These are phyloP conservation scores for Kurtzmaniella fragi DNA, from an alignment of 805 yeast species.

Conservation along the genomic window DNA sequence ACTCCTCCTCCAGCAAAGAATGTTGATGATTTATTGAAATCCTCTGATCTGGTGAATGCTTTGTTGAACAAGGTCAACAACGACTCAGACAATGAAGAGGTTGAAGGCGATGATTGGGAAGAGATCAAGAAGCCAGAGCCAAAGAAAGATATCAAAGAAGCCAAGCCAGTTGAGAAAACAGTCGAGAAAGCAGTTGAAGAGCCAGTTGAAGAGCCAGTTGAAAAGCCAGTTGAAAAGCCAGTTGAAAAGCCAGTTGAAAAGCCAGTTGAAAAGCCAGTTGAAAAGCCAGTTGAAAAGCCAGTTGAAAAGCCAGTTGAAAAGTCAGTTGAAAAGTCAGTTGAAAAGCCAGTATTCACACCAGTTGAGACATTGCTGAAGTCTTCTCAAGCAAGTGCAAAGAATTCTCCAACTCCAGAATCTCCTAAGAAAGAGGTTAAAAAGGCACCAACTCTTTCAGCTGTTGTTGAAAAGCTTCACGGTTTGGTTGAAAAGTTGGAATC, in stretches of 20 bases:
- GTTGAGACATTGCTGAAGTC: slow-evolving; percentile 5
- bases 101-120: slow-evolving; percentile 37
- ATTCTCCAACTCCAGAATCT: slow-evolving; percentile 11
- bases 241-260: slow-evolving; percentile 5
- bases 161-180: slow-evolving; percentile 7
- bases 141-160: slow-evolving; percentile 15
- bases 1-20: slow-evolving; percentile 13
- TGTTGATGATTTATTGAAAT: slow-evolving; percentile 35
- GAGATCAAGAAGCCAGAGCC: slow-evolving; percentile 29
- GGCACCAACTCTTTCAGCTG: slow-evolving; percentile 64
- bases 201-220: slow-evolving; percentile 9
- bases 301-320: slow-evolving; percentile 6
- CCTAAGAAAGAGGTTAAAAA: slow-evolving; percentile 20
- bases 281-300: slow-evolving; percentile 5
- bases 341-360: slow-evolving; percentile 9
- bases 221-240: slow-evolving; percentile 3
- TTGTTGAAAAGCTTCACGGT: slow-evolving; percentile 61
- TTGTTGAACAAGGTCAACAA: slow-evolving; percentile 35
- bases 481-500: slow-evolving; percentile 55
- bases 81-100: slow-evolving; percentile 35
- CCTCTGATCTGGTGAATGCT: slow-evolving; percentile 28
- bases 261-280: slow-evolving; percentile 1
- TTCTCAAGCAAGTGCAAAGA: slow-evolving; percentile 7
- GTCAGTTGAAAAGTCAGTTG: slow-evolving; percentile 5
- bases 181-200: slow-evolving; percentile 2